Evolutionary conservation across 2,329 filamentous ascomycete species (phyloP).

Genomic region (Hymenoscyphus salicellus): DNA sequence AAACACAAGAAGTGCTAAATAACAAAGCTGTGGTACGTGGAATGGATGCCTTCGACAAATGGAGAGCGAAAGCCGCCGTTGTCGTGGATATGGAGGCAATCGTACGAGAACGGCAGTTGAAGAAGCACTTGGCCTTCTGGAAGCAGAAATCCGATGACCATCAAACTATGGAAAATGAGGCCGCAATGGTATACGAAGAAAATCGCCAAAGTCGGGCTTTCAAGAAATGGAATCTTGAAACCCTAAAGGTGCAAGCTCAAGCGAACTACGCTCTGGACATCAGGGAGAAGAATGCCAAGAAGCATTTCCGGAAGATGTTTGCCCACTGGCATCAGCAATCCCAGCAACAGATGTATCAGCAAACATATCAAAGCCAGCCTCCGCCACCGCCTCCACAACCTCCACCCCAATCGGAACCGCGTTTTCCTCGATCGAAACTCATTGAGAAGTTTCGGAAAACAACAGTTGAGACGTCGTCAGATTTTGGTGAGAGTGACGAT

Average conservation of each 20-base stretch:
- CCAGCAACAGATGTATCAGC: constrained; percentile 24
- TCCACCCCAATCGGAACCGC: background rate
- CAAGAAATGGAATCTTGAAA: constrained; percentile 34
- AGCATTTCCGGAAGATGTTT: constrained; percentile 36
- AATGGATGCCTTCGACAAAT: constrained; percentile 34
- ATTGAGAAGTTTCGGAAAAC: constrained; percentile 1
- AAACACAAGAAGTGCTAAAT: constrained; percentile 25
- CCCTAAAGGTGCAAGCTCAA: constrained; percentile 31
- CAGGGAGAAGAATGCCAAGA: constrained; percentile 34
- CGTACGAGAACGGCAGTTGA: constrained; percentile 24
- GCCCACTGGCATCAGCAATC: constrained; percentile 34
- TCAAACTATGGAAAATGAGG: constrained; percentile 29
- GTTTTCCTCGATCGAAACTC: background rate
- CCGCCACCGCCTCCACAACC: background rate
- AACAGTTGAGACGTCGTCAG: constrained; percentile 32
- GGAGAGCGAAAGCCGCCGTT: constrained; percentile 31
- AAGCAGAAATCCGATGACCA: constrained; percentile 25
- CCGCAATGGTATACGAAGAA: constrained; percentile 32
- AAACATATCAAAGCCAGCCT: constrained; percentile 2
- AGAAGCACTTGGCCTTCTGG: constrained; percentile 30
- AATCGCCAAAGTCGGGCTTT: constrained; percentile 26
- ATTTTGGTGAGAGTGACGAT: constrained; percentile 30
- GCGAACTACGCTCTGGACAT: constrained; percentile 31
- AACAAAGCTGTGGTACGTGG: constrained; percentile 31
- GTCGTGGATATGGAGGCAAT: constrained; percentile 29